Base-by-base conservation (phyloP, 2,329 filamentous ascomycete genomes). In the Fusarium pseudograminearum region DNA sequence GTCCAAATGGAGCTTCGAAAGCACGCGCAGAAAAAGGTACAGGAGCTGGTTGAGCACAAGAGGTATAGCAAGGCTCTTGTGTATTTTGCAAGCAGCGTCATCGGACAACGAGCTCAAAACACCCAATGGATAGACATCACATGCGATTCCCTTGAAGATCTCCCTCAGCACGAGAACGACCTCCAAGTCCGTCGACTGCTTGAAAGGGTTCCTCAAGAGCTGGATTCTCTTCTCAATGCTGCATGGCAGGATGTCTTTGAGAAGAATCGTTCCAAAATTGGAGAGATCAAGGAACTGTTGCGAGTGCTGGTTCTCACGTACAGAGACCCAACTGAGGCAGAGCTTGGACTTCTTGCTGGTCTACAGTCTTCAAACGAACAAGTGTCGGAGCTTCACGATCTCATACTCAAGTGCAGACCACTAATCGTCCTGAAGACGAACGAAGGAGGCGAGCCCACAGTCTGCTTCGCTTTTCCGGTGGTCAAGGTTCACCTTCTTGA, bases 81-180 rank as follows among this genome's bases (percentile, higher is more conserved):
- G 7, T 83, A 82, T 59, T 83, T 80, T 57, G 80, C 79, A 1
- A 80, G 79, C 38, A 83, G 80, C 52, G 70, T 83, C 4, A 80
- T 83, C 7, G 81, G 80, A 1, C 80, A 76, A 36, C 75, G 81
- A 33, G 81, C 81, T 0, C 80, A 81, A 10, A 82, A 81, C 50
- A 82, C 79, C 0, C 80, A 82, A 30, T 83, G 81, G 81, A 82
- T 83, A 30, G 80, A 83, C 28, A 81, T 83, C 5, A 80, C 80
- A 2, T 81, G 78, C 33, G 77, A 81, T 51, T 80, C 81, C 24
- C 77, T 83, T 2, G 73, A 78, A n/a, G 79, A 80, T 20, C 72
- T 83, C 5, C 78, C 80, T 3, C 74, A 77, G 10, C 73, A 76
- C 3, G 75, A 79, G 16, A 79, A 75, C n/a, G 80, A 82, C 18